These are phyloP conservation scores for Penicillium rolfsii DNA, from an alignment of 2,329 filamentous ascomycete species.

Conservation along the genomic window DNA sequence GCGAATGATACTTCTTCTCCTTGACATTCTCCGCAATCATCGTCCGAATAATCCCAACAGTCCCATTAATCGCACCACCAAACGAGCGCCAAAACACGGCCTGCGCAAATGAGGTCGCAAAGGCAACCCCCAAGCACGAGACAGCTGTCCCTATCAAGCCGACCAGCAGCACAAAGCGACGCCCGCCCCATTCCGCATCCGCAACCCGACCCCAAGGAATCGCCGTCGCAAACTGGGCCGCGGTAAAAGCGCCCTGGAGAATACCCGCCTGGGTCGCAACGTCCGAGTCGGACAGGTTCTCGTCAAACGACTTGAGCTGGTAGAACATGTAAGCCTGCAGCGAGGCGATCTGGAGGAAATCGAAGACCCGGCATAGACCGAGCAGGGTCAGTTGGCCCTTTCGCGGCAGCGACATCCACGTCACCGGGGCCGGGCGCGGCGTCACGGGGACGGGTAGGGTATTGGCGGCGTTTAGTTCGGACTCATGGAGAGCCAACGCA, in stretches of 20 bases:
- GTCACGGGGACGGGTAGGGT: slow-evolving; percentile 8
- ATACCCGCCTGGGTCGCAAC: slow-evolving; percentile 77
- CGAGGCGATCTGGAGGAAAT: slow-evolving; percentile 46
- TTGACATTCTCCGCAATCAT: slow-evolving; percentile 72
- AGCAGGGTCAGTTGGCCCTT: slow-evolving; percentile 44
- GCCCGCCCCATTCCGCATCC: slow-evolving; percentile 65
- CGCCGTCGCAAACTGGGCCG: slow-evolving; percentile 77
- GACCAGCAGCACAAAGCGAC: slow-evolving; percentile 77
- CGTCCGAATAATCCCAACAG: slow-evolving; percentile 72
- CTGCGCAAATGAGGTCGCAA: slow-evolving; percentile 64
- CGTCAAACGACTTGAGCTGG: slow-evolving; percentile 75
- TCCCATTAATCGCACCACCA: slow-evolving; percentile 71
- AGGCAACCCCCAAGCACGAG: slow-evolving; percentile 69
- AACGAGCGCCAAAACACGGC: slow-evolving; percentile 69
- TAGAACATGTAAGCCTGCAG: slow-evolving; percentile 76
- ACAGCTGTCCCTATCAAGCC: slow-evolving; percentile 71
- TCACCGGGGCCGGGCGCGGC: slow-evolving; percentile 35
- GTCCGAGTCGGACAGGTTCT: slow-evolving; percentile 56
- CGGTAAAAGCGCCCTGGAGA: slow-evolving; percentile 75
- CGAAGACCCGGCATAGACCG: slow-evolving; percentile 46
- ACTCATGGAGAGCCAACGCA: slow-evolving; percentile 24
- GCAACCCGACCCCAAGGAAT: slow-evolving; percentile 77
- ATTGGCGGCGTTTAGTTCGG: slow-evolving; percentile 22
- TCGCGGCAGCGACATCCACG: slow-evolving; percentile 46
- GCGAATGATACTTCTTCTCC: slow-evolving; percentile 65